Conservation (phyloP, 495 filamentous ascomycete genomes). For the Penicillium bialowiezense region DNA sequence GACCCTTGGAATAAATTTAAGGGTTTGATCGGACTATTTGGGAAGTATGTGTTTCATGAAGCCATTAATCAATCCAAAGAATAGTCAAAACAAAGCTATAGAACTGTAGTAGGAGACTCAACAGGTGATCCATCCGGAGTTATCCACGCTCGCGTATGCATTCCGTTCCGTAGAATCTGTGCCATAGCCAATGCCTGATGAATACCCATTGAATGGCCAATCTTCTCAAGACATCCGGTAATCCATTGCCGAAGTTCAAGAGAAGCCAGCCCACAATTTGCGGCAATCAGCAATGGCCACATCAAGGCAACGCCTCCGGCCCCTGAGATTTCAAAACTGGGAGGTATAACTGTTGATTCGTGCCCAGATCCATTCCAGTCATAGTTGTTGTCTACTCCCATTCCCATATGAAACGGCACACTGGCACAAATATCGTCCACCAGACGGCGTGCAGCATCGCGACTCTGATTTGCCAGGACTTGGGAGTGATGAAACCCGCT, state of each 20-base stretch:
- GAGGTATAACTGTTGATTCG: neutral
- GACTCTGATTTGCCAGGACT: conserved; percentile 5
- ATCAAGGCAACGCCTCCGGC: conserved; percentile 10
- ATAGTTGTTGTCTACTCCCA: neutral
- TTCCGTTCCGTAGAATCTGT: conserved; percentile 8
- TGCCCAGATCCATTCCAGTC: neutral
- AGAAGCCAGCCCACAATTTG: conserved; percentile 6
- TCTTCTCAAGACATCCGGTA: conserved; percentile 6
- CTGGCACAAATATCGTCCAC: conserved; percentile 31
- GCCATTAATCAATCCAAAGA: no score
- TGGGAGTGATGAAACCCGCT: neutral
- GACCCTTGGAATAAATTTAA: no score
- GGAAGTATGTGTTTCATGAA: no score
- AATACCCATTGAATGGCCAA: conserved; percentile 15
- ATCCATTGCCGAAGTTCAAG: conserved; percentile 10
- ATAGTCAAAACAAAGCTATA: no score
- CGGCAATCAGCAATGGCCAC: conserved; percentile 28
- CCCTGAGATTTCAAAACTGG: neutral
- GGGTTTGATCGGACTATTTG: no score
- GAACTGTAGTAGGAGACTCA: no score
- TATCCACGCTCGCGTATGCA: conserved; percentile 2
- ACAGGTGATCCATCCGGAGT: neutral
- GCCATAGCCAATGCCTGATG: conserved; percentile 16
- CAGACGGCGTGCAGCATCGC: conserved; percentile 21
- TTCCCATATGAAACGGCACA: conserved; percentile 30